Percentiles rank a stretch among this genome's conserved stretches.
Evolutionary conservation across 2,329 filamentous ascomycete species (phyloP).

Genomic region (Xylaria sp.): DNA sequence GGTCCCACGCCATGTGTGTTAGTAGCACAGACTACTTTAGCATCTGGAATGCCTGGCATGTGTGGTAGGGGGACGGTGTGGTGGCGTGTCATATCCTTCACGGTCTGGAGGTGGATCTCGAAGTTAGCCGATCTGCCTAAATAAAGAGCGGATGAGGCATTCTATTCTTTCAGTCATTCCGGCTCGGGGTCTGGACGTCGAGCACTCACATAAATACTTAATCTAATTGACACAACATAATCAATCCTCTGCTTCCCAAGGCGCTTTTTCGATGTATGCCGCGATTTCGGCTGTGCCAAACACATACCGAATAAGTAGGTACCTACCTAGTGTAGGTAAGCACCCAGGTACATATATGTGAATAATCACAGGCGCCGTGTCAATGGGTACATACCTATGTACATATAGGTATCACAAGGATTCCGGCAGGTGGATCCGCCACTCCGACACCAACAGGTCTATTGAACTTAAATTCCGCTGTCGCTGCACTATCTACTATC

Average conservation of each 20-base stretch:
- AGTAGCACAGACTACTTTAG: neutral
- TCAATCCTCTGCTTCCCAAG: neutral
- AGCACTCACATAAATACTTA: neutral
- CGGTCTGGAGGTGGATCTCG: neutral
- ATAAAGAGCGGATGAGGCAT: neutral
- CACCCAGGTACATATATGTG: no score
- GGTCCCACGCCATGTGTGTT: neutral
- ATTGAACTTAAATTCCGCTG: slow-evolving; percentile 13
- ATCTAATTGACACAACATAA: neutral
- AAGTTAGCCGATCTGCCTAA: neutral
- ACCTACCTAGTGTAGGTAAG: no score
- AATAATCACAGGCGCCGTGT: no score
- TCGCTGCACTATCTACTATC: neutral
- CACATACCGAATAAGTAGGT: neutral
- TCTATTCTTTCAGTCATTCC: neutral
- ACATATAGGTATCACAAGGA: neutral
- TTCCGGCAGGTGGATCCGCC: neutral
- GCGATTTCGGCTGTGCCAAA: neutral
- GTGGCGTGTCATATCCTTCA: neutral
- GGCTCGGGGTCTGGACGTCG: neutral
- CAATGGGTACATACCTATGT: neutral
- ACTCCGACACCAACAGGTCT: neutral
- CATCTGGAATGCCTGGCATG: neutral
- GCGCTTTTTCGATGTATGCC: neutral
- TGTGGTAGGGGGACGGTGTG: no score